Evolutionary conservation across 768 basidiomycete genomes (phyloP).

Genomic region (Lentinus brumalis): DNA sequence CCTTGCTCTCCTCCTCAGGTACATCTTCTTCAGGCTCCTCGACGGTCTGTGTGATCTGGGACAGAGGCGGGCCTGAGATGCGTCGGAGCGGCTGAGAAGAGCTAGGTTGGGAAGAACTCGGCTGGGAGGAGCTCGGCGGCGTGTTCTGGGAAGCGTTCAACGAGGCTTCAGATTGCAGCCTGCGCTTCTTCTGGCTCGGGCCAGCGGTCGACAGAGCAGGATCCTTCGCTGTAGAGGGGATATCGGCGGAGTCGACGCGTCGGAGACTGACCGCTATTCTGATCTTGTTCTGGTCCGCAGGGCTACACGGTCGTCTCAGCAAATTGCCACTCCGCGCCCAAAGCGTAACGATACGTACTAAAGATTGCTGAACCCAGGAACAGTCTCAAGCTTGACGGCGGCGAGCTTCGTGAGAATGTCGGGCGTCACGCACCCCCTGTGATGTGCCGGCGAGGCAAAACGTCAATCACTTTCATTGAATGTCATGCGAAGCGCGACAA

Average conservation of each 20-base stretch:
- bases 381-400: slow-evolving; percentile 38
- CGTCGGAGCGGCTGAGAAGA: slow-evolving; percentile 22
- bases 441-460: not conserved
- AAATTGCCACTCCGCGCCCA: not conserved
- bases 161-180: slow-evolving; percentile 33
- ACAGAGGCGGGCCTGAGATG: slow-evolving; percentile 17
- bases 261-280: slow-evolving; percentile 55
- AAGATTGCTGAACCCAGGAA: slow-evolving; percentile 55
- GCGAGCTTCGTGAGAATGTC: slow-evolving; percentile 55
- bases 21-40: slow-evolving; percentile 48
- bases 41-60: slow-evolving; percentile 11
- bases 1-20: slow-evolving; percentile 45
- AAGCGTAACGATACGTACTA: slow-evolving; percentile 40
- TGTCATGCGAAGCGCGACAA: not conserved
- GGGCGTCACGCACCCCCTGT: slow-evolving; percentile 74
- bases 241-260: slow-evolving; percentile 57
- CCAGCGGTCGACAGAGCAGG: slow-evolving; percentile 17
- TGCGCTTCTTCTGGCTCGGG: slow-evolving; percentile 48
- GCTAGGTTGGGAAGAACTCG: slow-evolving; percentile 4
- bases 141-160: slow-evolving; percentile 17
- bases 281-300: slow-evolving; percentile 65
- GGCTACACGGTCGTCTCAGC: slow-evolving; percentile 35
- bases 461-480: slow-evolving; percentile 7
- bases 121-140: slow-evolving; percentile 19
- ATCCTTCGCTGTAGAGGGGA: slow-evolving; percentile 48